Evolutionary conservation across 2,329 filamentous ascomycete genomes (phyloP).

Genomic region (Niveomyces coronatus): DNA sequence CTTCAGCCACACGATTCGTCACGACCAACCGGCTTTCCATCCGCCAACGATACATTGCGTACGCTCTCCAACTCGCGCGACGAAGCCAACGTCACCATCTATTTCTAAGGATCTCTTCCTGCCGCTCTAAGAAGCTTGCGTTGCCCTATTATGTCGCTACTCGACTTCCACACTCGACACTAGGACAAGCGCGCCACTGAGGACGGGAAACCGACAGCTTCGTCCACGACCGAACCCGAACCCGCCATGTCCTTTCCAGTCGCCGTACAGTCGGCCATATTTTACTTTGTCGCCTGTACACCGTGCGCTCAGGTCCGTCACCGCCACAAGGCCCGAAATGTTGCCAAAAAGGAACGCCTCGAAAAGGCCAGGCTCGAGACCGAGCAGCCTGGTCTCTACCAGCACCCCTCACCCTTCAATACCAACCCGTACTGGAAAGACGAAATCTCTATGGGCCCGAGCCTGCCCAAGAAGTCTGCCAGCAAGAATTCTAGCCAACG

Average conservation of each 20-base stretch:
- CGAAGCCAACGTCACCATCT: no score
- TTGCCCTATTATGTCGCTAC: neutral
- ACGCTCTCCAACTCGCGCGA: no score
- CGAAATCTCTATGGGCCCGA: conserved; percentile 75
- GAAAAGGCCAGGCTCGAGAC: conserved; percentile 52
- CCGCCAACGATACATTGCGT: no score
- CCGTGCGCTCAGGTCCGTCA: conserved; percentile 65
- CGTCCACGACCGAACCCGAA: neutral
- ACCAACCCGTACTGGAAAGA: conserved; percentile 86
- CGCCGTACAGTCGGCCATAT: conserved; percentile 64
- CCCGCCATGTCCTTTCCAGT: conserved; percentile 38
- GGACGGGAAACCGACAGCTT: neutral
- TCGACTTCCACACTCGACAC: neutral
- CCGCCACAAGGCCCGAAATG: conserved; percentile 58
- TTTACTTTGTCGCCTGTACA: conserved; percentile 68
- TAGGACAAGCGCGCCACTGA: neutral
- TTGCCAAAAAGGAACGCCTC: conserved; percentile 57
- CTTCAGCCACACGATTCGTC: no score
- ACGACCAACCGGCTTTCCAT: no score
- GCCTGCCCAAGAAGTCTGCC: conserved; percentile 51
- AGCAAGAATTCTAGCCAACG: conserved; percentile 50
- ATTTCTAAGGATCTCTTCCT: no score
- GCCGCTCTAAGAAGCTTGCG: neutral
- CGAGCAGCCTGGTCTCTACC: conserved; percentile 63
- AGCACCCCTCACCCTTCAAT: conserved; percentile 71